Base-by-base conservation (phyloP, 148 eudicot species). In the Rhododendron vialii region DNA sequence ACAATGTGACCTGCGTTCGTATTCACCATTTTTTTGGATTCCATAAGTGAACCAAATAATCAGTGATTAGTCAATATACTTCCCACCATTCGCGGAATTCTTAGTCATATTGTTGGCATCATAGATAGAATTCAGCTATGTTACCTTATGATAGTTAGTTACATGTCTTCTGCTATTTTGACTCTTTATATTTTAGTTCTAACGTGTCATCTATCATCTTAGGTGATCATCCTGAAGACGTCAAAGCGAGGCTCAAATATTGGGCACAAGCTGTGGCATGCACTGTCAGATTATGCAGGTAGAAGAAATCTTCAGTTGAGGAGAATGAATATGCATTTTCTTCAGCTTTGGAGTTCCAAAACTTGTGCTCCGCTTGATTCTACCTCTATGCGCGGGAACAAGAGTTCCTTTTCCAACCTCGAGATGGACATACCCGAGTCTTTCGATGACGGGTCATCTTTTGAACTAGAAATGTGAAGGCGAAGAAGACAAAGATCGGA, bases 261-360 rank as follows among this genome's bases (percentile, higher is more conserved):
- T 94, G 96, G 96, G 96, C 96, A 13, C 93, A 92, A 78, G 93
- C 96, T 1, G 94, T 94, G 83, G 96, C 96, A 3, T 94, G 96
- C 81, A 94, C 96, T 2, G 94, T 94, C 11, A 91, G 75, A 82
- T 83, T 94, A 38, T 94, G 96, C 91, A 93, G 86, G 88, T 93
- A 78, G 85, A 74, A 41, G 30, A 20, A 65, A 11, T 28, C 20
- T 22, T 13, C 28, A 2, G 28, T 1, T 48, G 82, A 35, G 85
- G 50, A 35, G 47, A 76, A 87, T 26, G 33, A 59, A 53, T 79
- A 75, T 53, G 41, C 38, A 65, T 57, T 38, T 30, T 80, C 86
- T 63, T 86, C 61, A 69, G 59, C 51, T 45, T 33, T 9, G 48
- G 47, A 8, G 12, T 47, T 82, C 35, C 69, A 20, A 76, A 45